phyloP scores from a whole-genome alignment of 495 filamentous ascomycete genomes.

The Usnea hakonensis region DNA sequence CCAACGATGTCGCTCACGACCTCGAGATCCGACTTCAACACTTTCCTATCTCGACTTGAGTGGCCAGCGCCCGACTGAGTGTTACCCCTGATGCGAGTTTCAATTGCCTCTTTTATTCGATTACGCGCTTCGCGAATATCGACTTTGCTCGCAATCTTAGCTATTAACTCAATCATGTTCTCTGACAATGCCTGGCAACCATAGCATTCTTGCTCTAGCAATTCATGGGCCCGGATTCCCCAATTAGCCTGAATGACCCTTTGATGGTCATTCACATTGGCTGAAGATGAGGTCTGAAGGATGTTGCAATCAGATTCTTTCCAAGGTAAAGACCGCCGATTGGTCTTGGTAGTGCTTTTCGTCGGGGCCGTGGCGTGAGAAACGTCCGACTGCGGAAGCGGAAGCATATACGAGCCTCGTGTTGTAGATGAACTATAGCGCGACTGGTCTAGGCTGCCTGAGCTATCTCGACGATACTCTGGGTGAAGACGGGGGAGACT shows the following conservation, averaged over 20 bases:
- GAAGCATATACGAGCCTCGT: background rate
- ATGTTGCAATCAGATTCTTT: background rate
- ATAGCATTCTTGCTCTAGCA: constrained; percentile 1
- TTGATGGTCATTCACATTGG: background rate
- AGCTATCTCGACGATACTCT: background rate
- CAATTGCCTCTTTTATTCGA: constrained; percentile 4
- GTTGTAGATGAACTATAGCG: background rate
- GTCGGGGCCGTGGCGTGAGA: background rate
- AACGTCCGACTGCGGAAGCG: background rate
- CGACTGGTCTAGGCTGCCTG: background rate
- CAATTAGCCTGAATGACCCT: constrained; percentile 1
- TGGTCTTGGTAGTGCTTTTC: background rate
- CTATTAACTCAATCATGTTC: background rate
- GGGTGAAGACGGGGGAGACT: background rate
- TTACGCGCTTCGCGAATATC: constrained; percentile 3
- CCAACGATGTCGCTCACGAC: background rate
- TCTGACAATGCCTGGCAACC: background rate
- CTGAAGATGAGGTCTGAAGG: background rate
- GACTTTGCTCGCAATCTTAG: constrained; percentile 5
- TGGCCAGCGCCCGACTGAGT: background rate
- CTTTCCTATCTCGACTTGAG: background rate
- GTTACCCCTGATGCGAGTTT: background rate
- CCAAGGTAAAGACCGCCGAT: constrained; percentile 6
- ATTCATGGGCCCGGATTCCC: constrained; percentile 1
- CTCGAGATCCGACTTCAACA: constrained; percentile 5